A percentile compares a stretch with the other conserved stretches of the same genome.
These are phyloP conservation scores for Candida buenavistaensis DNA, from an alignment of 1,139 yeast species.

Conservation along the genomic window DNA sequence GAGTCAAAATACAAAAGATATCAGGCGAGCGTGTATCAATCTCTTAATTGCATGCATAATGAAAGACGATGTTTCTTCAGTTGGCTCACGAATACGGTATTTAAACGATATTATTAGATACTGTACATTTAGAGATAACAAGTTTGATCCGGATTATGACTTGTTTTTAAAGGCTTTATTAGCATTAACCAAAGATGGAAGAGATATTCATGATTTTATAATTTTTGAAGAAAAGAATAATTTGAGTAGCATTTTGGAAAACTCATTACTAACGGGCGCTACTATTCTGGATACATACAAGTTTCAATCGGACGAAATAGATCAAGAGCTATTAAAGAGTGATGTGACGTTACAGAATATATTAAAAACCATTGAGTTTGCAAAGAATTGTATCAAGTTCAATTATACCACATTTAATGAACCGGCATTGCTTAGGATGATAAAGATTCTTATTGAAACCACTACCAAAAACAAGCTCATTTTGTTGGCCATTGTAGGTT, in stretches of 20 bases:
- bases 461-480: conserved; percentile 43
- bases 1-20: conserved; percentile 25
- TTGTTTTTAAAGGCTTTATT: conserved; percentile 53
- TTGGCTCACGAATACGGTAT: conserved; percentile 52
- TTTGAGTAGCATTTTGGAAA: conserved; percentile 29
- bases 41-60: conserved; percentile 58
- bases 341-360: conserved; percentile 18
- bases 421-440: conserved; percentile 30
- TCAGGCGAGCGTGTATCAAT: conserved; percentile 55
- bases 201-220: conserved; percentile 58
- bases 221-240: conserved; percentile 46
- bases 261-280: too few species aligned
- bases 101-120: conserved; percentile 59
- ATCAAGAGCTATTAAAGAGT: conserved; percentile 8
- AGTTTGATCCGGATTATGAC: conserved; percentile 53
- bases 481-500: conserved; percentile 40
- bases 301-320: conserved; percentile 8
- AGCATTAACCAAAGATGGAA: conserved; percentile 59
- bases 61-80: conserved; percentile 46
- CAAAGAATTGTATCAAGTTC: conserved; percentile 48
- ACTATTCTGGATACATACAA: conserved; percentile 13
- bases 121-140: conserved; percentile 26
- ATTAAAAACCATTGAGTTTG: conserved; percentile 32
- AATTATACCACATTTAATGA: conserved; percentile 49
- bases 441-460: conserved; percentile 39